These are phyloP conservation scores for Isoetes taiwanensis DNA, from an alignment of 75 land plant genomes.

Conservation along the genomic window DNA sequence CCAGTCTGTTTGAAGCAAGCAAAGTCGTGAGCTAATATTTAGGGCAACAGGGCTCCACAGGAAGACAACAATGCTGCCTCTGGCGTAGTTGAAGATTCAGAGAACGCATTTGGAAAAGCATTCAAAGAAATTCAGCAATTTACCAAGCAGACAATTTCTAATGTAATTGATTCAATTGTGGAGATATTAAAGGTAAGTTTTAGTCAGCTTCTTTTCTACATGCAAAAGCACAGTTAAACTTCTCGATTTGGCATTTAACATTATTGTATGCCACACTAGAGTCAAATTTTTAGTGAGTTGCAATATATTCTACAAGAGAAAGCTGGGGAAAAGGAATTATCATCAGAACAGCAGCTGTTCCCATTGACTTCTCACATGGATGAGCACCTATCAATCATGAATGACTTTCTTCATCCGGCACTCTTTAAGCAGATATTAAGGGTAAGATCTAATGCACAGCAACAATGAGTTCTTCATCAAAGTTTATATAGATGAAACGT, in stretches of 20 bases:
- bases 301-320: background rate
- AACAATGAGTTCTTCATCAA: too few relatives aligned
- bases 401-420: background rate
- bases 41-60: too few relatives aligned
- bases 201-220: too few relatives aligned
- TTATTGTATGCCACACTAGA: background rate
- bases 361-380: background rate
- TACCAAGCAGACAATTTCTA: background rate
- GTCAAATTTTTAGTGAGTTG: background rate
- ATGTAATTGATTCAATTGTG: conserved; percentile 2
- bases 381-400: background rate
- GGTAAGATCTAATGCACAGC: too few relatives aligned
- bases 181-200: background rate
- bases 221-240: too few relatives aligned
- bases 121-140: background rate
- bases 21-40: too few relatives aligned
- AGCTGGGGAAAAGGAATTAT: background rate
- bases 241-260: background rate
- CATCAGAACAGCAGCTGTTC: background rate
- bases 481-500: background rate
- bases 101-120: background rate
- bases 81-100: conserved; percentile 1
- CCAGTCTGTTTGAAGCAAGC: background rate
- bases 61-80: too few relatives aligned
- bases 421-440: background rate